Percentiles rank a stretch among this genome's conserved stretches.
phyloP scores from a whole-genome alignment of 1,139 yeast genomes.

The Geotrichum citri-aurantii region DNA sequence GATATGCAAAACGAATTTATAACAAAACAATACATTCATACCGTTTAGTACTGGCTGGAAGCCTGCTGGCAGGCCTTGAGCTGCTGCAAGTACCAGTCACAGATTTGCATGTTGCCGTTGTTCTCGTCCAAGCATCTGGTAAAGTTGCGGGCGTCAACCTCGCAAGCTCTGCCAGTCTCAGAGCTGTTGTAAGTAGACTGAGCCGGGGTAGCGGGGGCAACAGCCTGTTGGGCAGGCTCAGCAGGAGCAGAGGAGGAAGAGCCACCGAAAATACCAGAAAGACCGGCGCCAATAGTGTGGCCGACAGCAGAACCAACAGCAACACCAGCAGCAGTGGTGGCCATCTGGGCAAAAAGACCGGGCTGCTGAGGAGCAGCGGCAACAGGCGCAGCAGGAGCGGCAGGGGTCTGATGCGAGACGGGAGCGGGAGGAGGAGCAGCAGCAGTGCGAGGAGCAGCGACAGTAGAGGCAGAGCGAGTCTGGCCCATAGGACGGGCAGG shows the following conservation, averaged over 20 bases:
- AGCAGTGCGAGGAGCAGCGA: constrained; percentile 53
- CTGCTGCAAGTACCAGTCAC: constrained; percentile 95
- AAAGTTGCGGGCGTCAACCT: constrained; percentile 87
- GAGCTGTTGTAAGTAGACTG: constrained; percentile 24
- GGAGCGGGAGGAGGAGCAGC: constrained; percentile 40
- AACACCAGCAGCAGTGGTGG: constrained; percentile 98
- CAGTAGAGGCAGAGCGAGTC: constrained; percentile 69
- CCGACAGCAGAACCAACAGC: constrained; percentile 98
- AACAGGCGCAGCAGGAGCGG: constrained; percentile 35
- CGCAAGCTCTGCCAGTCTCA: constrained; percentile 58
- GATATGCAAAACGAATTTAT: not conserved
- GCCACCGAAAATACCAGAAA: constrained; percentile 84
- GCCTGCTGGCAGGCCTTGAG: constrained; percentile 97
- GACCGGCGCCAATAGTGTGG: constrained; percentile 93
- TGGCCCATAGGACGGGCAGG: constrained; percentile 43
- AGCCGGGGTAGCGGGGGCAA: constrained; percentile 27
- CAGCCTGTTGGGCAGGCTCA: constrained; percentile 34
- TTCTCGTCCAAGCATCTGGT: constrained; percentile 93
- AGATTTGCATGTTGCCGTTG: constrained; percentile 90
- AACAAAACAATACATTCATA: not conserved
- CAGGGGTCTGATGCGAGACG: constrained; percentile 40
- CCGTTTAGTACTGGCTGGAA: constrained; percentile 60
- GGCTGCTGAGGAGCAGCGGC: constrained; percentile 59
- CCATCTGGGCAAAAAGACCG: constrained; percentile 95
- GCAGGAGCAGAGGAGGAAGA: constrained; percentile 49